Conservation (phyloP, 2,329 filamentous ascomycete species). For the Tolypocladium capitatum region DNA sequence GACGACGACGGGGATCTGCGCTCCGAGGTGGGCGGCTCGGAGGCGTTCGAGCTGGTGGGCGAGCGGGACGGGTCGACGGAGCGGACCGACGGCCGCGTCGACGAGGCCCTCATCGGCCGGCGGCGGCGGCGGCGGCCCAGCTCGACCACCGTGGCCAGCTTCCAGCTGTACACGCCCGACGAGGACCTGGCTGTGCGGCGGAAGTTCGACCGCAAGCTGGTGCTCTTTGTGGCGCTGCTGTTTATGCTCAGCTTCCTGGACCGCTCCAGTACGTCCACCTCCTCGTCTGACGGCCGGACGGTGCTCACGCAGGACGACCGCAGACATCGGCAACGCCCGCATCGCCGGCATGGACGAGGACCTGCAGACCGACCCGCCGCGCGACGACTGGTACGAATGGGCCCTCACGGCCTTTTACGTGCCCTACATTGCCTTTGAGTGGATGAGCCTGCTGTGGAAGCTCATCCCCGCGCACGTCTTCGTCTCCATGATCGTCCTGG, state of each 20-base stretch:
- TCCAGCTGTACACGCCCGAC: slow-evolving; percentile 39
- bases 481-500: slow-evolving; percentile 49
- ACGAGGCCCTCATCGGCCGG: slow-evolving; percentile 7
- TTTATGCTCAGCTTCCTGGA: slow-evolving; percentile 82
- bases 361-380: slow-evolving; percentile 35
- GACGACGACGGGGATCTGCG: slow-evolving; percentile 17
- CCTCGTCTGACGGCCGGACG: too few species aligned
- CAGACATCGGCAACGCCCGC: slow-evolving; percentile 49
- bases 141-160: slow-evolving; percentile 20
- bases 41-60: slow-evolving; percentile 21
- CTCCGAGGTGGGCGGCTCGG: slow-evolving; percentile 15
- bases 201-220: slow-evolving; percentile 66
- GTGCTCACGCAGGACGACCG: too few species aligned
- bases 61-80: neutral
- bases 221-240: slow-evolving; percentile 67
- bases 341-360: slow-evolving; percentile 52
- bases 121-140: neutral
- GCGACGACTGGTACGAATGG: slow-evolving; percentile 43
- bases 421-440: slow-evolving; percentile 50
- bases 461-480: slow-evolving; percentile 47
- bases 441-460: slow-evolving; percentile 51
- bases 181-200: slow-evolving; percentile 60
- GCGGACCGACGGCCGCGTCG: slow-evolving; percentile 6
- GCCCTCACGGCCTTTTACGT: slow-evolving; percentile 48
- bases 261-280: slow-evolving; percentile 55